Base-by-base conservation (phyloP, 2,329 filamentous ascomycete genomes). In the Sporothrix globosa region DNA sequence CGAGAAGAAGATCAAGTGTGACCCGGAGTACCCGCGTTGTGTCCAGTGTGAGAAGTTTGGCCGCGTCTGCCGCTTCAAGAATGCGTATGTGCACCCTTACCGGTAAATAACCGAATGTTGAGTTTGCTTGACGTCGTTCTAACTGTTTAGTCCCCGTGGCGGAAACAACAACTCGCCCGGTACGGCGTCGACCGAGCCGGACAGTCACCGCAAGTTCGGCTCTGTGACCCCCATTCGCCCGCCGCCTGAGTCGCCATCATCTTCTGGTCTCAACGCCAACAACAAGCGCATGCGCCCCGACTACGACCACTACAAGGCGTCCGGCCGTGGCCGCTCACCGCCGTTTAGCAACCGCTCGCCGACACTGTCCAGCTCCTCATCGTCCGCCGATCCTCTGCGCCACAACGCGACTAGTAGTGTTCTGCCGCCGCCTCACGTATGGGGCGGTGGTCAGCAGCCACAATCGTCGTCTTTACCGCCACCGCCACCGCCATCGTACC, bases 1-100 rank as follows among this genome's bases (percentile, higher is more conserved):
- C 67, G 93, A 97, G 81, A 97, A 97, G 88, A 97, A 97, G 84
- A 97, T 97, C 82, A 97, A 97, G 80, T 97, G 94, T 77, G 93
- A 97, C 74, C 94, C 93, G 1, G 93, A 94, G 75, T 91, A 88
- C 74, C 92, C 92, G 52, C 93, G 92, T 75, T 97, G 94, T 76
- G 87, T 94, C 69, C 93, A 97, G 80, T 97, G 94, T 79, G 91
- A 96, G 78, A 97, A 97, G 81, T 95, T 95, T 77, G 92, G 93
- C 70, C 87, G 92, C 63, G 84, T 91, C 21, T 97, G 94, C 86
- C 90, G 90, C 80, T 93, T 93, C 77, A 92, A 92, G 81, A 92
- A 91, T 81, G 92, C 92, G 91, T 95, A 82, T 88, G 90, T 90
- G 13, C n/a, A 14, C 10, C 56, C 34, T 34, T 34, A 9, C 34